phyloP scores from a whole-genome alignment of 1,139 yeast genomes.

The Pichia sp. region DNA sequence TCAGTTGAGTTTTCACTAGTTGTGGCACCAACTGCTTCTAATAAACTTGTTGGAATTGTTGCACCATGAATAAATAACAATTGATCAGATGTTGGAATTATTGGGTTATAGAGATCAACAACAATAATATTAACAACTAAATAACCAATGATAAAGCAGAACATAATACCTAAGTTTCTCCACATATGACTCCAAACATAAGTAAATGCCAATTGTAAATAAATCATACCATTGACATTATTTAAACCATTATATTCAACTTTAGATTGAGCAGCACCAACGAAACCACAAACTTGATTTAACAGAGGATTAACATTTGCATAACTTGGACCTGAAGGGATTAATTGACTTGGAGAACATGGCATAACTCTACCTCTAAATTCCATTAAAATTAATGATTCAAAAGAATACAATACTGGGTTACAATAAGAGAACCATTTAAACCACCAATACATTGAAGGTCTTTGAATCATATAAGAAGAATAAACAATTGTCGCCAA shows the following conservation, averaged over 20 bases:
- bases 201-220: conserved; percentile 32
- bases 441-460: conserved; percentile 59
- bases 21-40: background rate
- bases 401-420: conserved; percentile 52
- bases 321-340: conserved; percentile 48
- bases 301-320: conserved; percentile 29
- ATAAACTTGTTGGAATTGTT: background rate
- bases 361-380: conserved; percentile 49
- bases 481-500: conserved; percentile 43
- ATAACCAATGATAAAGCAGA: conserved; percentile 42
- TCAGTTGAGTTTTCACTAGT: background rate
- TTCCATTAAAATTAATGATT: conserved; percentile 46
- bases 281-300: conserved; percentile 45
- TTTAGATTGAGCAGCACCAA: conserved; percentile 38
- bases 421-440: conserved; percentile 54
- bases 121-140: conserved; percentile 26
- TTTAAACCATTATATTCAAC: conserved; percentile 35
- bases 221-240: conserved; percentile 39
- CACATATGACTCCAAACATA: conserved; percentile 39
- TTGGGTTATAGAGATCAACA: conserved; percentile 30
- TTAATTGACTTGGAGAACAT: conserved; percentile 37
- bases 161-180: conserved; percentile 47
- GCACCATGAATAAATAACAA: conserved; percentile 20
- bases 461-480: conserved; percentile 52
- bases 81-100: conserved; percentile 19